phyloP scores from a whole-genome alignment of 257 asterid genomes.

The Solanum piurae region DNA sequence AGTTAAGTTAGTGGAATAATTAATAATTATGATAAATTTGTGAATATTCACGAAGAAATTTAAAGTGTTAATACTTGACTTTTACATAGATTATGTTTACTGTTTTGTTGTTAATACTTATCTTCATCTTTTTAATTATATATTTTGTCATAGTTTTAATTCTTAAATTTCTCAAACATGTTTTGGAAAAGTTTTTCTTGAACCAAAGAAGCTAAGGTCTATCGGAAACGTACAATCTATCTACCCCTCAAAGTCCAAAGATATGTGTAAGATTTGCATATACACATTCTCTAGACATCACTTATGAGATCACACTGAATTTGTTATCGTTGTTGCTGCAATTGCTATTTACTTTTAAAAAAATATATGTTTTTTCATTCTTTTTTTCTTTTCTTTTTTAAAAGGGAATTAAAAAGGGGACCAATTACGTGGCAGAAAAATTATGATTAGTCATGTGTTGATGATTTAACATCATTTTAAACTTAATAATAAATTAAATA shows the following conservation, averaged over 20 bases:
- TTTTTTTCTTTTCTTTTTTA: background rate
- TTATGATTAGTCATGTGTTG: background rate
- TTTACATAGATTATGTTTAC: too few relatives aligned
- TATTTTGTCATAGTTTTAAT: background rate
- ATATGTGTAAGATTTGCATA: background rate
- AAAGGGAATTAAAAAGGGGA: background rate
- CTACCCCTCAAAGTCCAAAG: background rate
- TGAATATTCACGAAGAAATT: too few relatives aligned
- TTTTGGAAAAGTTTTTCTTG: too few relatives aligned
- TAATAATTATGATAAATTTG: background rate
- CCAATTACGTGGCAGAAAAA: background rate
- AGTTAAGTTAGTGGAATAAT: background rate
- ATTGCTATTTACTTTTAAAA: background rate
- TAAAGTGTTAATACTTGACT: background rate
- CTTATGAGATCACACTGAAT: background rate
- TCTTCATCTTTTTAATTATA: background rate
- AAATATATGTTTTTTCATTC: background rate
- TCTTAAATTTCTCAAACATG: background rate
- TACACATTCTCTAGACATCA: fast-evolving
- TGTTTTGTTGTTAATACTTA: background rate
- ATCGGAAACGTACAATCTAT: background rate
- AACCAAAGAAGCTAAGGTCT: background rate
- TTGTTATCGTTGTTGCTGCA: background rate
- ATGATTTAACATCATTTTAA: background rate
- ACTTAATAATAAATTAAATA: background rate